Evolutionary conservation across 2,329 filamentous ascomycete species (phyloP), one percentile per base, ranked within the genome.

Genomic region (Colletotrichum lini): DNA sequence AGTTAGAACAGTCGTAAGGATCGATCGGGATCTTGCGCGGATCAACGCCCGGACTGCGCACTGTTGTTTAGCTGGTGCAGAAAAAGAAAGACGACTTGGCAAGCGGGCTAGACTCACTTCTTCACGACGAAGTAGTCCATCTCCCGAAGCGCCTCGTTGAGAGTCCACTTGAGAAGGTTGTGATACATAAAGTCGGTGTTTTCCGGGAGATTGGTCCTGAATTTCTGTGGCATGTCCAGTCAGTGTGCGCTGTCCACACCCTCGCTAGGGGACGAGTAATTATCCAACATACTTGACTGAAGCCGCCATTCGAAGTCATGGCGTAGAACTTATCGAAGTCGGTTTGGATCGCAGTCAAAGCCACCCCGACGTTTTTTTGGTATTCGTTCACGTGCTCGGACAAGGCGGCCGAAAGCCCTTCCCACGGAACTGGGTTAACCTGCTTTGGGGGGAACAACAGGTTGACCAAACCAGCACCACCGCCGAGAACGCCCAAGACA

Each of bases 121-220:
- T 68, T 68, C 4, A 68, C 66, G 2, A 15, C 52, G 18, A 68
- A 68, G 52, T 68, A 68, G 2, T 56, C 66, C 7, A 30, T 18
- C 26, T 52, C 16, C 16, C 44, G 30, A 15, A 68, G 35, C 2
- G 66, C 66, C 44, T 68, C 50, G 50, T 68, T 65, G 1, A 65
- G 12, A 0, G 52, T 40, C 66, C 66, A 68, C 60, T 58, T 65
- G 13, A 57, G 44, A 6, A 68, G 52, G 30, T 50, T 50, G 23
- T 68, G 66, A 16, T 65, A 68, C 52, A 68, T 58, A 21, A 65
- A 65, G 23, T 68, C 60, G 13, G 66, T 68, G 21, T 65, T 68
- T 4, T 52, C 13, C 4, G 60, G 60, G 4, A 68, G 50, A 15
- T 65, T 50, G 42, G 35, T 65, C 9, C 18, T 52, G 10, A 68